Conservation (phyloP, 352 stramenopile species). For the Globisporangium carolinianum region DNA sequence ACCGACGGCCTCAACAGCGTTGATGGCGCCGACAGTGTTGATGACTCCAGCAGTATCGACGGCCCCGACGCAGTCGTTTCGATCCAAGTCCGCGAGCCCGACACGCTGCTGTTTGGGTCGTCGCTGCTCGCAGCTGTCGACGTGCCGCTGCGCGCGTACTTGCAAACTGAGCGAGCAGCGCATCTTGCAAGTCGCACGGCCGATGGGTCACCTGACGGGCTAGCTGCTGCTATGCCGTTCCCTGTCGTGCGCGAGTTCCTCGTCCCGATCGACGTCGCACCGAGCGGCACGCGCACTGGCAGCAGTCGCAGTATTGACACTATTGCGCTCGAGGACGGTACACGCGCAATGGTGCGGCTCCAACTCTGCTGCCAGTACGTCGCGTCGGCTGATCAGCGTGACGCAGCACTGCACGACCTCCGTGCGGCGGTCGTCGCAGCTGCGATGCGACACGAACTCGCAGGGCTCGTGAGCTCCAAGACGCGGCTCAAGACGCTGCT, state of each 20-base stretch:
- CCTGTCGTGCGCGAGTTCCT: conserved; percentile 42
- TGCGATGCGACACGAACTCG: conserved; percentile 43
- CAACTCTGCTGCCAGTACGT: conserved; percentile 38
- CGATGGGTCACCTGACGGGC: no score
- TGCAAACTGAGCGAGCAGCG: conserved; percentile 4
- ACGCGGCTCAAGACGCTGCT: conserved; percentile 59
- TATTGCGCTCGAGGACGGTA: conserved; percentile 7
- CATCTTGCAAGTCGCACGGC: conserved; percentile 1
- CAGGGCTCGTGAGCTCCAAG: conserved; percentile 56
- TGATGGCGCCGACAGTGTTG: conserved; percentile 8
- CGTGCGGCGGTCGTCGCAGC: conserved; percentile 27
- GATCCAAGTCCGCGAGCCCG: conserved; percentile 65
- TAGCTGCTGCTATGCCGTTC: not conserved
- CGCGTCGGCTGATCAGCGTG: conserved; percentile 11
- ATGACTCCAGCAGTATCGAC: not conserved
- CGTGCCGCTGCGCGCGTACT: conserved; percentile 45
- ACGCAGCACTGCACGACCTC: conserved; percentile 1
- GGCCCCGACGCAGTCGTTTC: conserved; percentile 20
- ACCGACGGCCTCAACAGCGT: not conserved
- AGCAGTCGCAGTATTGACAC: conserved; percentile 7
- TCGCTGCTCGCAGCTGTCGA: conserved; percentile 43
- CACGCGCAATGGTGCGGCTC: conserved; percentile 29
- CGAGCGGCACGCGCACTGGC: not conserved
- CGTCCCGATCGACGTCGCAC: conserved; percentile 27
- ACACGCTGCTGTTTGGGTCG: conserved; percentile 66